phyloP scores from a whole-genome alignment of 345 rosid genomes.

The Syzygium oleosum region DNA sequence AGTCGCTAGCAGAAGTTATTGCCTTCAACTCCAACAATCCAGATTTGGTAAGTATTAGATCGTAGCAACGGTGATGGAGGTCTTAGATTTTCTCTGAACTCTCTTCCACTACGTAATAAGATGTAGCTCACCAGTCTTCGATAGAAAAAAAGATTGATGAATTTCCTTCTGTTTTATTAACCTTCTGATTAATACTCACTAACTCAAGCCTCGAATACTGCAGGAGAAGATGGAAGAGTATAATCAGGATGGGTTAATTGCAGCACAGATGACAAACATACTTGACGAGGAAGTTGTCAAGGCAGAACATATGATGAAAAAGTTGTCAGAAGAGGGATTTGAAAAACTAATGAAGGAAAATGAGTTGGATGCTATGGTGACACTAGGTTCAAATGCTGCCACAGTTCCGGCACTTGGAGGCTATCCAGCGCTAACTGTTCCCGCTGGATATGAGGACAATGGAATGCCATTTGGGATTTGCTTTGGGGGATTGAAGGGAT shows the following conservation, averaged over 20 bases:
- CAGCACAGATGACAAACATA: slow-evolving; percentile 19
- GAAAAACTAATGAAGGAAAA: slow-evolving; percentile 14
- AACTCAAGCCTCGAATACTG: neutral
- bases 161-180: neutral
- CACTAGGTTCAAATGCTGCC: slow-evolving; percentile 1
- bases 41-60: slow-evolving; percentile 17
- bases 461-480: slow-evolving; percentile 26
- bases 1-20: slow-evolving; percentile 25
- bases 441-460: slow-evolving; percentile 8
- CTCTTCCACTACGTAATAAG: neutral
- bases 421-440: slow-evolving; percentile 18
- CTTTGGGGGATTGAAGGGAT: slow-evolving; percentile 29
- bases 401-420: slow-evolving; percentile 14
- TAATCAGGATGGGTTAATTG: slow-evolving; percentile 6
- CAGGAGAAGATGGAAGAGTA: slow-evolving; percentile 11
- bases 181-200: neutral
- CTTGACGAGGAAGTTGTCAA: slow-evolving; percentile 4
- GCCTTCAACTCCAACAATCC: slow-evolving; percentile 22
- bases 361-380: slow-evolving; percentile 14
- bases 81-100: neutral
- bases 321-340: slow-evolving; percentile 10
- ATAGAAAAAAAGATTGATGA: neutral
- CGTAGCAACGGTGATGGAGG: neutral
- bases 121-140: neutral
- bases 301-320: neutral